Percentiles rank a stretch among this genome's conserved stretches.
These are phyloP conservation scores for Phytophthora colocasiae DNA, from an alignment of 352 stramenopile genomes.

Conservation along the genomic window DNA sequence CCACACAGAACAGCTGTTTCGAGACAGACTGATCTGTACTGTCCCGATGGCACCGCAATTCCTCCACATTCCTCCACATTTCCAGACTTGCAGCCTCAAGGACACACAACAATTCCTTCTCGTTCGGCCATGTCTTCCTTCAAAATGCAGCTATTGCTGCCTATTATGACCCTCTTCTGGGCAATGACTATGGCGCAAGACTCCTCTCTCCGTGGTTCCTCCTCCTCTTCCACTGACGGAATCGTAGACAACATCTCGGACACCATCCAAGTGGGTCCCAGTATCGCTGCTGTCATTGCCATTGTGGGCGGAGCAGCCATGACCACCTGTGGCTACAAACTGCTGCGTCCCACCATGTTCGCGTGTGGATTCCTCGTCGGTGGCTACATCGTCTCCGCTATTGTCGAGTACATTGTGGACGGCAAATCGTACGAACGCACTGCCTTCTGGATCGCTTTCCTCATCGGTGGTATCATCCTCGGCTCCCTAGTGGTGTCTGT, in stretches of 20 bases:
- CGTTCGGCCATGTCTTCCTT: conserved; percentile 3
- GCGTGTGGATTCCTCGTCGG: conserved; percentile 66
- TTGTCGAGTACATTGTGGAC: conserved; percentile 52
- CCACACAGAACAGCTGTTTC: neutral
- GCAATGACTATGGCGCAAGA: conserved; percentile 14
- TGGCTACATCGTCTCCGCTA: conserved; percentile 50
- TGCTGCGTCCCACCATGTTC: conserved; percentile 71
- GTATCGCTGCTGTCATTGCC: conserved; percentile 49
- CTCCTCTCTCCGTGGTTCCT: conserved; percentile 26
- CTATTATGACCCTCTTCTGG: conserved; percentile 23
- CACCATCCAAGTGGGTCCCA: conserved; percentile 39
- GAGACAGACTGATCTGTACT: conserved; percentile 16
- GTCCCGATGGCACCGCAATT: neutral
- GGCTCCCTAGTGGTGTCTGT: conserved; percentile 60
- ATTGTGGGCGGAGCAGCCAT: conserved; percentile 49
- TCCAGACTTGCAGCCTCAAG: conserved; percentile 11
- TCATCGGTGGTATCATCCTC: conserved; percentile 52
- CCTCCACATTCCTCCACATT: conserved; percentile 20
- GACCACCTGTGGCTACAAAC: conserved; percentile 52
- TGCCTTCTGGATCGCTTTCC: conserved; percentile 60
- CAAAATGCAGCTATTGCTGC: conserved; percentile 25
- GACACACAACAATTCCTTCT: neutral
- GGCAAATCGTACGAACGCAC: conserved; percentile 53
- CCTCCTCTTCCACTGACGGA: conserved; percentile 26
- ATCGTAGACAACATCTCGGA: conserved; percentile 33